These are phyloP conservation scores for Thalassia testudinum DNA, from an alignment of 116 monocot species.

Conservation along the genomic window DNA sequence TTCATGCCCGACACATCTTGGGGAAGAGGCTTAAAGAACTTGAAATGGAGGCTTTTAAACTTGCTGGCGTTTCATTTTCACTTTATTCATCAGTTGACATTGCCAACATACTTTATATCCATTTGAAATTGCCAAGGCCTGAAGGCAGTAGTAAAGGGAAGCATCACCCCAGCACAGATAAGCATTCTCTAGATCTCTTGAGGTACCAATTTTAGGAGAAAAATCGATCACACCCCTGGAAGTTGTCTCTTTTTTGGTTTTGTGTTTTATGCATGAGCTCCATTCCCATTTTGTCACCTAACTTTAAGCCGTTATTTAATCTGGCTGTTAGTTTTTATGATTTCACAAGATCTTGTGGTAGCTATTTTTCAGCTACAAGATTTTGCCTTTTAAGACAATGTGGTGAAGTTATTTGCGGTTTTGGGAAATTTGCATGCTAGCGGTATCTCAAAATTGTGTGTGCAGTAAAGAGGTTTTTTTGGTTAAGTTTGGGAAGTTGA, in stretches of 20 bases:
- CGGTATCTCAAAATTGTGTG: too few relatives aligned
- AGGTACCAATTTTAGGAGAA: constrained; percentile 28
- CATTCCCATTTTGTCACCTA: too few relatives aligned
- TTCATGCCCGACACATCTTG: constrained; percentile 50
- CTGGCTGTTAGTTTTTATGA: too few relatives aligned
- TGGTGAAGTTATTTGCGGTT: too few relatives aligned
- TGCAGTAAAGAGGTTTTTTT: too few relatives aligned
- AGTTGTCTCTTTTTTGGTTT: not conserved
- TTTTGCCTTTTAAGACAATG: too few relatives aligned
- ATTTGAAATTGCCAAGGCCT: constrained; percentile 74
- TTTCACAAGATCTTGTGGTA: too few relatives aligned
- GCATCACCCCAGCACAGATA: constrained; percentile 86
- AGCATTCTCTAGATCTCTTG: constrained; percentile 63
- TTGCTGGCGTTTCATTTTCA: constrained; percentile 76
- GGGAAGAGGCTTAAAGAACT: constrained; percentile 78
- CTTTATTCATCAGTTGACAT: constrained; percentile 79
- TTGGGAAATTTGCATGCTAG: too few relatives aligned
- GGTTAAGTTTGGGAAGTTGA: too few relatives aligned
- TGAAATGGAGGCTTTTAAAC: constrained; percentile 65
- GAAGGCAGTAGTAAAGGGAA: constrained; percentile 66
- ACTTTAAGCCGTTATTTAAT: too few relatives aligned
- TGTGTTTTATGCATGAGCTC: too few relatives aligned
- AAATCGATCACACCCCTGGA: not conserved
- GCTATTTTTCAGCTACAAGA: too few relatives aligned
- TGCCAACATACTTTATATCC: constrained; percentile 70